A percentile compares a stretch with the other conserved stretches of the same genome.
Evolutionary conservation across 257 asterid species (phyloP).

Genomic region (Rubia yunnanensis): DNA sequence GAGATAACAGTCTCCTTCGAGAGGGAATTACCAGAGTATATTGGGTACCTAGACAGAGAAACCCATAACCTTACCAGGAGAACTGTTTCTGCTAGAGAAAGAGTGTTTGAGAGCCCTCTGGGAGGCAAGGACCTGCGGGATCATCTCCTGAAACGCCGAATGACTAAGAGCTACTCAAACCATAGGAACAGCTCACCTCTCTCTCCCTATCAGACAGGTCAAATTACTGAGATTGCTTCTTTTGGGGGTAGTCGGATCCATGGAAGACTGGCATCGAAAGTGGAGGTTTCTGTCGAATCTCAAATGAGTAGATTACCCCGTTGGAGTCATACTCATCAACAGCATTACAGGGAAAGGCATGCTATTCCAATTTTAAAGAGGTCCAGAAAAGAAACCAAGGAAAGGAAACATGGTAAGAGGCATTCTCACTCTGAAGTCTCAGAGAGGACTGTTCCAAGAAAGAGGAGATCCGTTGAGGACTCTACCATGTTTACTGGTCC

Average conservation of each 20-base stretch:
- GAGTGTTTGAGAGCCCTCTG: constrained; percentile 10
- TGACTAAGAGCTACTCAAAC: constrained; percentile 10
- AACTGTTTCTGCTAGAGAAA: constrained; percentile 8
- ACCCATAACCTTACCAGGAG: neutral
- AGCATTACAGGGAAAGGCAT: constrained; percentile 8
- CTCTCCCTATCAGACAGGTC: constrained; percentile 14
- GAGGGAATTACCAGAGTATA: constrained; percentile 4
- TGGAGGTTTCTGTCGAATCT: constrained; percentile 18
- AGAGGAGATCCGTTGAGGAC: constrained; percentile 14
- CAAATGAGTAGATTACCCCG: neutral
- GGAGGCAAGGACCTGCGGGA: constrained; percentile 24
- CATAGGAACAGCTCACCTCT: constrained; percentile 9
- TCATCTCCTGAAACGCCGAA: constrained; percentile 22
- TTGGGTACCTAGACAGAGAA: constrained; percentile 10
- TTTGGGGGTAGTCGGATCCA: constrained; percentile 7
- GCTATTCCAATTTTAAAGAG: constrained; percentile 8
- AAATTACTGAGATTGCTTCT: constrained; percentile 10
- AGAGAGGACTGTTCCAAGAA: constrained; percentile 13
- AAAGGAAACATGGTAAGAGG: constrained; percentile 15
- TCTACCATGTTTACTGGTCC: constrained; percentile 23
- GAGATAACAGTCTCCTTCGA: constrained; percentile 11
- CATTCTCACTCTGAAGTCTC: constrained; percentile 17
- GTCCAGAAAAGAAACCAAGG: constrained; percentile 21
- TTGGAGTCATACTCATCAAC: neutral
- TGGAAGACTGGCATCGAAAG: constrained; percentile 25